phyloP scores from a whole-genome alignment of 768 basidiomycete genomes.

The Rossbeevera mucosa region DNA sequence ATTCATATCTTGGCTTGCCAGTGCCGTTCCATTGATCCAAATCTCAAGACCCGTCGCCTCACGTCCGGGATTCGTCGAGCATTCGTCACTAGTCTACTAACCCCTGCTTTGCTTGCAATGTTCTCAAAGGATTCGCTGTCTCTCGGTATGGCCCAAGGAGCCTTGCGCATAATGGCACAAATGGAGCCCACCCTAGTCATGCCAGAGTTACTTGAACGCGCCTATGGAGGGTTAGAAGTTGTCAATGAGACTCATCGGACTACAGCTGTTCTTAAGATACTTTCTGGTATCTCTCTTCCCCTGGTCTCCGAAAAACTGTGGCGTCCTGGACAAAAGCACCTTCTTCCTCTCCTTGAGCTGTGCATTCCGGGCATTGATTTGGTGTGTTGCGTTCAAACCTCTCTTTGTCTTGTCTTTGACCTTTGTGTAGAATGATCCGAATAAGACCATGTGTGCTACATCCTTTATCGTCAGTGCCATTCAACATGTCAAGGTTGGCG shows the following conservation, averaged over 20 bases:
- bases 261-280: constrained; percentile 82
- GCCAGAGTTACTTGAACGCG: constrained; percentile 87
- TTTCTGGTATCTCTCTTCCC: constrained; percentile 72
- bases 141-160: constrained; percentile 76
- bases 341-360: constrained; percentile 82
- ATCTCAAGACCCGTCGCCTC: constrained; percentile 59
- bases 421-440: constrained; percentile 62
- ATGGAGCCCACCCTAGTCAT: constrained; percentile 83
- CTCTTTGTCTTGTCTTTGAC: constrained; percentile 1
- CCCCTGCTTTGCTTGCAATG: constrained; percentile 87
- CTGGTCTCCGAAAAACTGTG: constrained; percentile 74
- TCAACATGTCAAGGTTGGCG: constrained; percentile 74
- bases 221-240: constrained; percentile 86
- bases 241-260: constrained; percentile 95
- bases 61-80: constrained; percentile 76
- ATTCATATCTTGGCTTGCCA: neutral
- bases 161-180: constrained; percentile 71
- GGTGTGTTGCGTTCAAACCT: constrained; percentile 36
- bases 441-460: constrained; percentile 74
- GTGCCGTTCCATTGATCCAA: neutral
- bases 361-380: constrained; percentile 91
- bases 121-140: constrained; percentile 80
- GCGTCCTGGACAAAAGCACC: constrained; percentile 83
- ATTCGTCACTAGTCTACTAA: constrained; percentile 78
- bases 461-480: constrained; percentile 72